Evolutionary conservation across 2,329 filamentous ascomycete genomes (phyloP).

Genomic region (Trichophyton schoenleinii): DNA sequence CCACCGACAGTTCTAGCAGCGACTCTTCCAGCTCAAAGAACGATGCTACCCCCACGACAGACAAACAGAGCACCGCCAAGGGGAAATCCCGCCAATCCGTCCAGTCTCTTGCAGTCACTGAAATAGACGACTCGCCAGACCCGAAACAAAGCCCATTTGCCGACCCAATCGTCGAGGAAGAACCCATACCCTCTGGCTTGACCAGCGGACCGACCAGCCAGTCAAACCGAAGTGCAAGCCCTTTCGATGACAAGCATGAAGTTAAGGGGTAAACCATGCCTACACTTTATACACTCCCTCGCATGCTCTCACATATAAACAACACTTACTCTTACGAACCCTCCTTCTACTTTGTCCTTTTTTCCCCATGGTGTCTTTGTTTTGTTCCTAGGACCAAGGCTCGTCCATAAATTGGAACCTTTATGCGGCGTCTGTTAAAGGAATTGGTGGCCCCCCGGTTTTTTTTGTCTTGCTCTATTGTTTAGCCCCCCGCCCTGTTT

Average conservation of each 20-base stretch:
- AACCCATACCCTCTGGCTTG: conserved; percentile 11
- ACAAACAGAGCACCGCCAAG: conserved; percentile 7
- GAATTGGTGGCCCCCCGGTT: background rate
- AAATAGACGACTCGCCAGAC: conserved; percentile 20
- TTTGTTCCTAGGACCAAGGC: background rate
- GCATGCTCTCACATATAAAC: background rate
- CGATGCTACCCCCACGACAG: conserved; percentile 18
- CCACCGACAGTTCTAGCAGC: background rate
- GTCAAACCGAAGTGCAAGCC: conserved; percentile 23
- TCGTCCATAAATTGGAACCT: background rate
- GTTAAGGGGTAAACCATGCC: conserved; percentile 17
- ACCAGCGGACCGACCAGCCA: background rate
- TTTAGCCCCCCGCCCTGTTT: background rate
- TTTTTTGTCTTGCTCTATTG: background rate
- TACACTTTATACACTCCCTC: background rate
- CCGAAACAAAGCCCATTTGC: conserved; percentile 19
- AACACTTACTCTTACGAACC: background rate
- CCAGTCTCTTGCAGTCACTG: conserved; percentile 17
- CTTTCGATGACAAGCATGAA: conserved; percentile 35
- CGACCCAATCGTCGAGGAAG: conserved; percentile 11
- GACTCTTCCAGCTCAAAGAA: conserved; percentile 21
- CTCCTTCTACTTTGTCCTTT: background rate
- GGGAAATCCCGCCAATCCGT: conserved; percentile 11
- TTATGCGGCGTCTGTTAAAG: conserved; percentile 2
- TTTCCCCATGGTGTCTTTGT: background rate